phyloP scores from a whole-genome alignment of 305 asterid genomes.

The Withania somnifera region DNA sequence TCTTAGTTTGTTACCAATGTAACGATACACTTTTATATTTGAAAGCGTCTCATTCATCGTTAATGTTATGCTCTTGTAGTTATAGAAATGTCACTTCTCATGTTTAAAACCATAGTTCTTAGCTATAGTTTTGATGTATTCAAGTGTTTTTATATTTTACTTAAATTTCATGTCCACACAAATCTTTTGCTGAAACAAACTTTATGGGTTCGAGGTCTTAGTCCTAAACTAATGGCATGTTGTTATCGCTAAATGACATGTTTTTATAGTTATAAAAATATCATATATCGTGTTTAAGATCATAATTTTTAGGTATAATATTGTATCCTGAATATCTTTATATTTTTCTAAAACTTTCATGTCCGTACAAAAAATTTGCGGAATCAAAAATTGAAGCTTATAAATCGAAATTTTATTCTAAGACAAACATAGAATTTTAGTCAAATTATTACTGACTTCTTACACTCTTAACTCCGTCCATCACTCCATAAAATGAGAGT shows the following conservation, averaged over 20 bases:
- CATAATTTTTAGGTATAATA: too few relatives aligned
- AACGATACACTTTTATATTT: background rate
- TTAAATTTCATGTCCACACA: background rate
- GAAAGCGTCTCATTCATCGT: background rate
- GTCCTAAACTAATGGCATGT: too few relatives aligned
- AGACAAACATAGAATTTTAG: background rate
- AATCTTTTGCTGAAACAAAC: too few relatives aligned
- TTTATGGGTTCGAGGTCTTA: too few relatives aligned
- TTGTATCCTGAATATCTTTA: too few relatives aligned
- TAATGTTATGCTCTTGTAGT: background rate
- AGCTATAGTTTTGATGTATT: too few relatives aligned
- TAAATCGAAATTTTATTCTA: background rate
- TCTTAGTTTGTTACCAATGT: accelerated
- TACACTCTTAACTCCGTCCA: too few relatives aligned
- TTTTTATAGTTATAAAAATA: background rate
- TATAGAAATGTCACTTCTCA: background rate
- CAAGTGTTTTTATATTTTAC: background rate
- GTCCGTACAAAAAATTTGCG: background rate
- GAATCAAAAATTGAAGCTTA: background rate
- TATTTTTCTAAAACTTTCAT: background rate
- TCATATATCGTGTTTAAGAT: background rate
- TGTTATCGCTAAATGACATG: too few relatives aligned
- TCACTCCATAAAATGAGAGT: too few relatives aligned
- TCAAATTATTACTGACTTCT: too few relatives aligned
- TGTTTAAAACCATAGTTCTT: background rate